Percentiles rank a stretch among this genome's conserved stretches.
Evolutionary conservation across 1,139 yeast species (phyloP).

Genomic region (Yamadazyma jaroonii): DNA sequence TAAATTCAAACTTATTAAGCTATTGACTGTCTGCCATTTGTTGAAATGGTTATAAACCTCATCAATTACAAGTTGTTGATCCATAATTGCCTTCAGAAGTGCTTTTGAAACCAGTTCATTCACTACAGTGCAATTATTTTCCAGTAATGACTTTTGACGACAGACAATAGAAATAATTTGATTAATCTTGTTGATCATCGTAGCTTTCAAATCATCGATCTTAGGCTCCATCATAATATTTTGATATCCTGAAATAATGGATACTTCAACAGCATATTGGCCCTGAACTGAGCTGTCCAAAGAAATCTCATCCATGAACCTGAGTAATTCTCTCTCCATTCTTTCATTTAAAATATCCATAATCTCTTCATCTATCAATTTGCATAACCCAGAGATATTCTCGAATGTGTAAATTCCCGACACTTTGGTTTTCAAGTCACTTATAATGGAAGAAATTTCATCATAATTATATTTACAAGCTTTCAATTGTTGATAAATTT

Average conservation of each 20-base stretch:
- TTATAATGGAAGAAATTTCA: constrained; percentile 19
- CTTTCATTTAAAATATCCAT: constrained; percentile 17
- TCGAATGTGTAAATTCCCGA: constrained; percentile 43
- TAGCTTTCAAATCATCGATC: constrained; percentile 20
- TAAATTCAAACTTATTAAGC: constrained; percentile 52
- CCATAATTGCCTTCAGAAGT: constrained; percentile 9
- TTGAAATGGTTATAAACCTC: constrained; percentile 29
- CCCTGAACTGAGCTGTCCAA: background rate
- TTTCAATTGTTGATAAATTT: constrained; percentile 22
- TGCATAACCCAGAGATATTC: constrained; percentile 35
- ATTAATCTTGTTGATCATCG: constrained; percentile 8
- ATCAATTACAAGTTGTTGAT: constrained; percentile 3
- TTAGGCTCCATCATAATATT: constrained; percentile 37
- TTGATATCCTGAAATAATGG: constrained; percentile 42
- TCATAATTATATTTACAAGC: constrained; percentile 24
- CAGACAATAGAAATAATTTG: background rate
- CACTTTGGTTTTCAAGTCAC: constrained; percentile 39
- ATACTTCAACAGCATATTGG: constrained; percentile 15
- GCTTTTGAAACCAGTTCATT: background rate
- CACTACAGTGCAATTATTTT: background rate
- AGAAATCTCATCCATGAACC: constrained; percentile 15
- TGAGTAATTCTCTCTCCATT: constrained; percentile 1
- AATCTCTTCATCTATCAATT: constrained; percentile 39
- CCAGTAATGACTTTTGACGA: constrained; percentile 1
- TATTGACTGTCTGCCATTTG: constrained; percentile 57